Conservation (phyloP, 1,284 basidiomycete genomes). For the Ceratobasidium theobromae region DNA sequence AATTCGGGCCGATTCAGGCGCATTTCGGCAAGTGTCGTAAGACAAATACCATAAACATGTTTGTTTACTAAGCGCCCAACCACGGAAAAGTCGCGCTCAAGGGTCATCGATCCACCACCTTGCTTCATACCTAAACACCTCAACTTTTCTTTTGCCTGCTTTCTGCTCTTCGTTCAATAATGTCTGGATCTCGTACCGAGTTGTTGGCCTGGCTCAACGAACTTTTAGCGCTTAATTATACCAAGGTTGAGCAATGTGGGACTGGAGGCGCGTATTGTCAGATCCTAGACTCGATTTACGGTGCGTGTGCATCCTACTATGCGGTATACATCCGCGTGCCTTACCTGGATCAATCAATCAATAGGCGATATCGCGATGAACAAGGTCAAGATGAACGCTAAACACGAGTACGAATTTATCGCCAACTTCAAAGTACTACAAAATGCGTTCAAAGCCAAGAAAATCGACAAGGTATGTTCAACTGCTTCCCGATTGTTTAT, state of each 20-base stretch:
- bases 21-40: too few relatives aligned
- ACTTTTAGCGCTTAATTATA: constrained; percentile 86
- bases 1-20: too few relatives aligned
- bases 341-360: too few relatives aligned
- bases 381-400: constrained; percentile 89
- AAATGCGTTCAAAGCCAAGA: constrained; percentile 81
- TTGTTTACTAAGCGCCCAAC: too few relatives aligned
- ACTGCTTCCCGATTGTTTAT: too few relatives aligned
- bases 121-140: too few relatives aligned
- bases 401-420: constrained; percentile 94
- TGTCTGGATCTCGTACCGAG: constrained; percentile 74
- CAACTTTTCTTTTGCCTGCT: too few relatives aligned
- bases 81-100: constrained; percentile 26
- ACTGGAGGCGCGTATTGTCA: constrained; percentile 89
- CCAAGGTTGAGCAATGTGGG: constrained; percentile 94
- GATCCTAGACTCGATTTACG: constrained; percentile 90
- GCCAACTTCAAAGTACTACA: constrained; percentile 96
- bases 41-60: too few relatives aligned
- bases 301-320: too few relatives aligned
- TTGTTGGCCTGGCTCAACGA: constrained; percentile 94
- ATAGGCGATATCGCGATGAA: constrained; percentile 83
- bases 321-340: too few relatives aligned
- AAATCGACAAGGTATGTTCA: constrained; percentile 84
- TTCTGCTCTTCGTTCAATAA: constrained; percentile 33
- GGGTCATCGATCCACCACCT: constrained; percentile 19